These are phyloP conservation scores for Scedosporium aurantiacum DNA, from an alignment of 2,329 filamentous ascomycete genomes.

Conservation along the genomic window DNA sequence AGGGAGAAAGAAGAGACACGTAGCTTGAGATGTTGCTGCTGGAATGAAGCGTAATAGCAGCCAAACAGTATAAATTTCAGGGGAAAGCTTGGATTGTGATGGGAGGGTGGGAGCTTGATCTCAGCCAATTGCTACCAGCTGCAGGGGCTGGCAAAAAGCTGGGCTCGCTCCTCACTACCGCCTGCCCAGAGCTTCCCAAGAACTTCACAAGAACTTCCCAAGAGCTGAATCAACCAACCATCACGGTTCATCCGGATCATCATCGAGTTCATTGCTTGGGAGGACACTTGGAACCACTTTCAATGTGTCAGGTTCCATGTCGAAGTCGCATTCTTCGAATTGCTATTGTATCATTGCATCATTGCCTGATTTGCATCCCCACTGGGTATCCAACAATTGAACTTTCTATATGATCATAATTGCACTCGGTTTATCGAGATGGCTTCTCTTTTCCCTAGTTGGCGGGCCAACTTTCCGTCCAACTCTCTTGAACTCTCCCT, in stretches of 20 bases:
- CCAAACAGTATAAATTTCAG: too few relatives aligned
- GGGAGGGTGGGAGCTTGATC: background rate
- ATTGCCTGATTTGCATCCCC: too few relatives aligned
- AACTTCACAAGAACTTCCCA: background rate
- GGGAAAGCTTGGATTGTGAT: background rate
- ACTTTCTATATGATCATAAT: too few relatives aligned
- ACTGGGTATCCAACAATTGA: too few relatives aligned
- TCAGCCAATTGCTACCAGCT: background rate
- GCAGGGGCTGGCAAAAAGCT: background rate
- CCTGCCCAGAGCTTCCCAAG: background rate
- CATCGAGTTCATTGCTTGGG: too few relatives aligned
- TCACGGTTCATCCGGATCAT: too few relatives aligned
- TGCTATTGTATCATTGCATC: too few relatives aligned
- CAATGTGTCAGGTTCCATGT: too few relatives aligned
- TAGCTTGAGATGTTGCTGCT: background rate
- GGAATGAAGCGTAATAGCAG: too few relatives aligned
- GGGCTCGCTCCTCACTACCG: too few relatives aligned
- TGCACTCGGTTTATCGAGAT: background rate
- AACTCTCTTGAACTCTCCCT: background rate
- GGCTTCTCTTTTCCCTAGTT: background rate
- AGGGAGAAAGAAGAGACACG: background rate
- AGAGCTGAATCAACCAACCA: background rate
- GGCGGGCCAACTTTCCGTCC: background rate
- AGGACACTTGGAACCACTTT: too few relatives aligned
- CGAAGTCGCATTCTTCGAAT: too few relatives aligned